phyloP scores from a whole-genome alignment of 2,329 filamentous ascomycete genomes.

The Hypoxylon sp. region DNA sequence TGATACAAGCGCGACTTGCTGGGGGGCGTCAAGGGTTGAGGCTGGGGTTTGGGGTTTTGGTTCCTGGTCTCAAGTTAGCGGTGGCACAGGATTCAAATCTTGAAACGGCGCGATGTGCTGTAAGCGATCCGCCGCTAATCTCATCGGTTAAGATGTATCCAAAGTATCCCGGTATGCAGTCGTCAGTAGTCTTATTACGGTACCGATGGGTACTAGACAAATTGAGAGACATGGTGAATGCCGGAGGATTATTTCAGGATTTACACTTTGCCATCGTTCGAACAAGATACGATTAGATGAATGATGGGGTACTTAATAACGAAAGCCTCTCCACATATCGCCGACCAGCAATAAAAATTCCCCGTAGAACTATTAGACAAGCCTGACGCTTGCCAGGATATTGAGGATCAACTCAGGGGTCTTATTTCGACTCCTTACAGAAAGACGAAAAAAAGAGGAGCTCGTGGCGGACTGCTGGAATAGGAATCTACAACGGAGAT shows the following conservation, averaged over 20 bases:
- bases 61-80: conserved; percentile 31
- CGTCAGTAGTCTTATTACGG: conserved; percentile 20
- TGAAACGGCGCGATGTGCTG: conserved; percentile 45
- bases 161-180: conserved; percentile 2
- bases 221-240: conserved; percentile 8
- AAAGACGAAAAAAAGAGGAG: conserved; percentile 2
- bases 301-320: conserved; percentile 25
- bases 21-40: conserved; percentile 17
- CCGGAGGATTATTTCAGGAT: conserved; percentile 16
- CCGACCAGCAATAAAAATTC: conserved; percentile 8
- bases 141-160: conserved; percentile 31
- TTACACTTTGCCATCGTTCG: conserved; percentile 7
- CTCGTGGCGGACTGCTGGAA: conserved; percentile 16
- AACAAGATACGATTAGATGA: conserved; percentile 14
- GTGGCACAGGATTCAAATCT: conserved; percentile 41
- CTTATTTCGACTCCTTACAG: conserved; percentile 26
- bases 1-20: conserved; percentile 32
- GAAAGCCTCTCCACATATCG: conserved; percentile 6
- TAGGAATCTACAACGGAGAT: conserved; percentile 10
- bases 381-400: conserved; percentile 25
- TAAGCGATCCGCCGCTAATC: conserved; percentile 45
- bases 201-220: conserved; percentile 14
- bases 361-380: conserved; percentile 10
- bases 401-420: conserved; percentile 37
- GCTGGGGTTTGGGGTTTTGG: conserved; percentile 25